These are phyloP conservation scores for Candida taoyuanica DNA, from an alignment of 805 yeast species.

Conservation along the genomic window DNA sequence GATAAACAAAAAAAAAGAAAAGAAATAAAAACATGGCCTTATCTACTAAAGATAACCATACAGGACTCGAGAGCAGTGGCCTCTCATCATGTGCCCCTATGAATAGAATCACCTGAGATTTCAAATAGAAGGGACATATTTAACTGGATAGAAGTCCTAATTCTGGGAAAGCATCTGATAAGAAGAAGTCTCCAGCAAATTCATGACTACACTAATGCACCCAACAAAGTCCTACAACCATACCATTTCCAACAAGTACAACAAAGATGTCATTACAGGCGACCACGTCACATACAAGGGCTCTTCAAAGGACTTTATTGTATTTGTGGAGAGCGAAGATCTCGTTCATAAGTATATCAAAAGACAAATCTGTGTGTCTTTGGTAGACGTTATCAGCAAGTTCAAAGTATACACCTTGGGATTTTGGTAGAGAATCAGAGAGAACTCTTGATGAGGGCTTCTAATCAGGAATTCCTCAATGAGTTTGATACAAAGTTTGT, in stretches of 20 bases:
- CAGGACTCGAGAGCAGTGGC: too few species aligned
- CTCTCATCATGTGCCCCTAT: too few species aligned
- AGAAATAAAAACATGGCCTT: too few species aligned
- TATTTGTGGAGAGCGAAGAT: background rate
- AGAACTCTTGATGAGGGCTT: slow-evolving; percentile 71
- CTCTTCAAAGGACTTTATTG: background rate
- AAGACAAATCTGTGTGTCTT: slow-evolving; percentile 32
- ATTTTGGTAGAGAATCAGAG: slow-evolving; percentile 58
- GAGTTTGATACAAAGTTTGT: background rate
- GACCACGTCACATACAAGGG: background rate
- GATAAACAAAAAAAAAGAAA: too few species aligned
- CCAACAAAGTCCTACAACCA: background rate
- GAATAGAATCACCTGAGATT: too few species aligned
- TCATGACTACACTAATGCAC: too few species aligned
- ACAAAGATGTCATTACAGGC: background rate
- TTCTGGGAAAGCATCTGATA: too few species aligned
- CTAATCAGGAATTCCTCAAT: slow-evolving; percentile 40
- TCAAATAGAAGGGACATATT: too few species aligned
- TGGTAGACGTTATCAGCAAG: slow-evolving; percentile 54
- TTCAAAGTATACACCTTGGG: slow-evolving; percentile 58
- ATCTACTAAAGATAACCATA: too few species aligned
- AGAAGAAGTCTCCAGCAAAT: too few species aligned
- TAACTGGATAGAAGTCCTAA: too few species aligned
- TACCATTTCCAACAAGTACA: background rate
- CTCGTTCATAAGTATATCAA: background rate